Base-by-base conservation (phyloP, 345 rosid genomes). In the Angophora floribunda region DNA sequence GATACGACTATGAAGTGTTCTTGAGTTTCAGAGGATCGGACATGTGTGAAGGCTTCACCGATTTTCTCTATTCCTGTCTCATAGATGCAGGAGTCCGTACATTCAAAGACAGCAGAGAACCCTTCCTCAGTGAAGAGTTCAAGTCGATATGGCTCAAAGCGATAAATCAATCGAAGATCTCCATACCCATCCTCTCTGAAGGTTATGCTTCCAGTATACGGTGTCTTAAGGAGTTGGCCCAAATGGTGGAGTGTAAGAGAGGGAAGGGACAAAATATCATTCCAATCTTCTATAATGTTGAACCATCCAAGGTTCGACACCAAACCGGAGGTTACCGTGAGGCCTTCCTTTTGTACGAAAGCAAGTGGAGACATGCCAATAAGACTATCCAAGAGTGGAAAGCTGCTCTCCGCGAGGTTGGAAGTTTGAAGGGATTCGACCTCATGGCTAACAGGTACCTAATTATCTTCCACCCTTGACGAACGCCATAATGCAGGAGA, bases 1-100 rank as follows among this genome's bases (percentile, higher is more conserved):
- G 13, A 26, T 4, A 2, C 2, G 12, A 22, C 12, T 55, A 22
- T 8, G 61, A 55, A 55, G 61, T 55, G 12, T 55, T 55, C 12
- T 22, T 55, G 28, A 55, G 1, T 11, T 55, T 9, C 6, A 22
- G 6, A 8, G 61, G 2, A 55, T 0, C 1, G 0, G 61, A 22
- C 6, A 55, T 11, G 13, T 5, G 0, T 3, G 1, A 0, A 9
- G 1, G 0, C 28, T 55, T 55, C 61, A 0, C 13, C 5, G 28
- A 55, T 55, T 22, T 3, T 55, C 61, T 55, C 13, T 55, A 55
- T 22, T 7, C 26, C 61, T 2, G 8, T 9, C 61, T 55, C 28
- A 0, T 1, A 21, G 12, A 21, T 22, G 12, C 0, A 7, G 61
- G 13, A 57, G 63, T 57, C n/a, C 63, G 6, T 55, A 10, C 1